Percentiles rank a stretch among this genome's conserved stretches.
These are phyloP conservation scores for Alternaria rosae DNA, from an alignment of 2,329 filamentous ascomycete genomes.

Conservation along the genomic window DNA sequence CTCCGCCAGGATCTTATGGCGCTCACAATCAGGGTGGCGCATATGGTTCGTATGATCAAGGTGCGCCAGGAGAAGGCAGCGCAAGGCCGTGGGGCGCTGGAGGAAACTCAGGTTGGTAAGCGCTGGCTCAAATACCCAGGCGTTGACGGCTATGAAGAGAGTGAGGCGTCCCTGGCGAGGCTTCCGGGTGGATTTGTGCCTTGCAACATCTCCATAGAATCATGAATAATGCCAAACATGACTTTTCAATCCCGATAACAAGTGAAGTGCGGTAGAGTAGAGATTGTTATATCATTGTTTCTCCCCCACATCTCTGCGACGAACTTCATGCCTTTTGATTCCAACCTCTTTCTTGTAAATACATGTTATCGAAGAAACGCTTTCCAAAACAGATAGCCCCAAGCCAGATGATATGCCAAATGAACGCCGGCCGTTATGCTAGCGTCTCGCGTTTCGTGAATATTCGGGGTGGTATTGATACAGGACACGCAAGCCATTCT, in stretches of 20 bases:
- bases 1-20: constrained; percentile 29
- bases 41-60: constrained; percentile 34
- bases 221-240: constrained; percentile 10
- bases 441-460: constrained; percentile 29
- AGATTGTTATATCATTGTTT: constrained; percentile 28
- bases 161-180: neutral
- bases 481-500: constrained; percentile 32
- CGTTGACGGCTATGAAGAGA: neutral
- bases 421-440: constrained; percentile 42
- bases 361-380: constrained; percentile 24
- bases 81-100: constrained; percentile 44
- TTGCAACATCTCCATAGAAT: neutral
- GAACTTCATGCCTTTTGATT: neutral
- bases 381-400: constrained; percentile 27
- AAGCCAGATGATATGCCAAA: constrained; percentile 28
- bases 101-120: constrained; percentile 37
- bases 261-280: constrained; percentile 15
- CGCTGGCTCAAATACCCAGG: neutral
- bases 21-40: constrained; percentile 27
- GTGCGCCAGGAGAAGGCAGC: constrained; percentile 10
- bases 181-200: neutral
- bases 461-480: constrained; percentile 33
- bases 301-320: constrained; percentile 9
- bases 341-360: constrained; percentile 20
- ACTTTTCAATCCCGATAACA: neutral